Conservation (phyloP, 2,329 filamentous ascomycete genomes). For the Neodidymelliopsis sp. region DNA sequence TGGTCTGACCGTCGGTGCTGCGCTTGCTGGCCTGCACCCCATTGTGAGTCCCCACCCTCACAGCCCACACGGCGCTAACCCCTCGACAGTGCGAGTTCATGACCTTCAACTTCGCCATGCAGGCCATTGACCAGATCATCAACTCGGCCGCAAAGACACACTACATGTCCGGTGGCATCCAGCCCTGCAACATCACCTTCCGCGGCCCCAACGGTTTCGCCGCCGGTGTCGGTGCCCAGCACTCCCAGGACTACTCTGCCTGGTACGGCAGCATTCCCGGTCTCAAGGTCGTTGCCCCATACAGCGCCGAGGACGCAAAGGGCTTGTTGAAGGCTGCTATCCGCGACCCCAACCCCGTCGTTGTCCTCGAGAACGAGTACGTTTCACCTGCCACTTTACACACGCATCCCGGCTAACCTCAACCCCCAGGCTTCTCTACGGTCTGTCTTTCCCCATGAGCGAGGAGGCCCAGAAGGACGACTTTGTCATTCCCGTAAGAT, state of each 20-base stretch:
- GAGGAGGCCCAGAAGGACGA: slow-evolving; percentile 95
- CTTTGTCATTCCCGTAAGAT: slow-evolving; percentile 80
- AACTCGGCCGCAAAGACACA: slow-evolving; percentile 99
- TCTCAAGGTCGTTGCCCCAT: slow-evolving; percentile 94
- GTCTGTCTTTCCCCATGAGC: slow-evolving; percentile 94
- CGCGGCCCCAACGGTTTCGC: slow-evolving; percentile 99
- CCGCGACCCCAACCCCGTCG: slow-evolving; percentile 95
- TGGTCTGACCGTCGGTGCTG: slow-evolving; percentile 93
- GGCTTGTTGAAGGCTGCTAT: slow-evolving; percentile 97
- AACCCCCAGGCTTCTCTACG: slow-evolving; percentile 77
- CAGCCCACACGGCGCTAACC: slow-evolving; percentile 22
- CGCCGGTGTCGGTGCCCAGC: slow-evolving; percentile 92
- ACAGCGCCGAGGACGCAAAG: slow-evolving; percentile 98
- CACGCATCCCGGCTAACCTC: slow-evolving; percentile 20
- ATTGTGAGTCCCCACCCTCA: slow-evolving; percentile 68
- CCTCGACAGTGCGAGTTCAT: slow-evolving; percentile 90
- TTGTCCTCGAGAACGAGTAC: slow-evolving; percentile 66
- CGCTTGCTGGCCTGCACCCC: slow-evolving; percentile 91
- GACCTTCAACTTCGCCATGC: slow-evolving; percentile 99
- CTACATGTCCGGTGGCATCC: slow-evolving; percentile 99
- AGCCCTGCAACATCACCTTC: slow-evolving; percentile 99
- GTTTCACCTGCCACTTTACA: slow-evolving; percentile 10
- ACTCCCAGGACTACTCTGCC: slow-evolving; percentile 97
- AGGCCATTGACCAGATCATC: slow-evolving; percentile 99
- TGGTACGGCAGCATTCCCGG: slow-evolving; percentile 99